These are phyloP conservation scores for Lipomyces mesembrius DNA, from an alignment of 805 yeast genomes.

Conservation along the genomic window DNA sequence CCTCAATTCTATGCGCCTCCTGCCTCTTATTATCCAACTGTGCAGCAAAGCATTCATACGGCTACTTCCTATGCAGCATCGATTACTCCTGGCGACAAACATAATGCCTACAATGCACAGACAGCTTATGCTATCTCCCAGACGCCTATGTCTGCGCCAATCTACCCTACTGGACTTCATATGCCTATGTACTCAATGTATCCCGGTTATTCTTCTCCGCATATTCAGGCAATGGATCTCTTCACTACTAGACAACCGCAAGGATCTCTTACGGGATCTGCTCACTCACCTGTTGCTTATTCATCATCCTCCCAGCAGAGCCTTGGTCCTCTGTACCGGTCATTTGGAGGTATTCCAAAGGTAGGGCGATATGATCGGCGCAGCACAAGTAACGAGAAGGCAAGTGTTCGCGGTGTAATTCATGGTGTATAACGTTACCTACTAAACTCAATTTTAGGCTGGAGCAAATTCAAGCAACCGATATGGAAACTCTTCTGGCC, in stretches of 20 bases:
- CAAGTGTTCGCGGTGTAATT: not conserved
- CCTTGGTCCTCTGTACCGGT: slow-evolving; percentile 7
- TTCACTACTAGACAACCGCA: slow-evolving; percentile 13
- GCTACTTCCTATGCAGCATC: slow-evolving; percentile 2
- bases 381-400: not conserved
- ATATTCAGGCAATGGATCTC: slow-evolving; percentile 15
- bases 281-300: slow-evolving; percentile 6
- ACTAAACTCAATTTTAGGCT: not conserved
- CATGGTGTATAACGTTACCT: not conserved
- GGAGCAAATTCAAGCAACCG: slow-evolving; percentile 1
- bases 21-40: slow-evolving; percentile 6
- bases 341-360: slow-evolving; percentile 5
- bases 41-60: slow-evolving; percentile 1
- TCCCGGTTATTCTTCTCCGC: slow-evolving; percentile 22
- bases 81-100: slow-evolving; percentile 9
- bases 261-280: slow-evolving; percentile 6
- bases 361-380: slow-evolving; percentile 11
- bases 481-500: not conserved
- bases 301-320: slow-evolving; percentile 12
- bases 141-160: slow-evolving; percentile 17
- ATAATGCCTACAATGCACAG: slow-evolving; percentile 6
- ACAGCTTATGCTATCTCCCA: slow-evolving; percentile 13
- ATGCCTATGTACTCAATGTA: slow-evolving; percentile 30
- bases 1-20: slow-evolving; percentile 14
- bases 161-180: slow-evolving; percentile 21